Evolutionary conservation across 768 basidiomycete genomes (phyloP).

Genomic region (Multifurca ochricompacta): DNA sequence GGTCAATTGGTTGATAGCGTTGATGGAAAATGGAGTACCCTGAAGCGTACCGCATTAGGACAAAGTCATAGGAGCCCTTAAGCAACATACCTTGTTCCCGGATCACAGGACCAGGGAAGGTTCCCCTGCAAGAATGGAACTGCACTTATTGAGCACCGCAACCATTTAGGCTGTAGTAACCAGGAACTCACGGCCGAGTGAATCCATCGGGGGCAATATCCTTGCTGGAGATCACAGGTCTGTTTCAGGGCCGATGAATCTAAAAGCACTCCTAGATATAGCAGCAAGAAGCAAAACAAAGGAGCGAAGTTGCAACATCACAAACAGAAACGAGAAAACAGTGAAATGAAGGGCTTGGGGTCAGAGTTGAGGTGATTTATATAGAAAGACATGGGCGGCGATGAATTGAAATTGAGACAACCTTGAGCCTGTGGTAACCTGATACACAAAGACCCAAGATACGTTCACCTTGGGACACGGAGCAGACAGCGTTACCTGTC

Average conservation of each 20-base stretch:
- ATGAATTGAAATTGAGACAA: too few relatives aligned
- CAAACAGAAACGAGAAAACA: neutral
- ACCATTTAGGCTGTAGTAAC: neutral
- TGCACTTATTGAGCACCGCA: neutral
- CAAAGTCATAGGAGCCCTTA: too few relatives aligned
- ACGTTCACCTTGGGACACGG: too few relatives aligned
- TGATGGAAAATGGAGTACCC: conserved; percentile 34
- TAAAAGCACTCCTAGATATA: neutral
- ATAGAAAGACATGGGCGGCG: neutral
- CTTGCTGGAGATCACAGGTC: conserved; percentile 19
- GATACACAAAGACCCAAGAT: too few relatives aligned
- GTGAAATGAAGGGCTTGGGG: neutral
- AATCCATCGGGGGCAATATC: conserved; percentile 24
- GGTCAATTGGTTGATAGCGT: conserved; percentile 36
- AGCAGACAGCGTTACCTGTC: too few relatives aligned
- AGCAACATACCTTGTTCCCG: conserved; percentile 23
- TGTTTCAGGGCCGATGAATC: conserved; percentile 21
- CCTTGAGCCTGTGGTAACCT: too few relatives aligned
- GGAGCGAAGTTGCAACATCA: neutral
- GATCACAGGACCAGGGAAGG: conserved; percentile 11
- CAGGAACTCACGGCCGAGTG: conserved; percentile 12
- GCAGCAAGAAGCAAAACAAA: conserved; percentile 1
- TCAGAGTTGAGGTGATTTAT: neutral
- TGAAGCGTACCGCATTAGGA: conserved; percentile 22
- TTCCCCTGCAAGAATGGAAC: conserved; percentile 1